Base-by-base conservation (phyloP, 2,329 filamentous ascomycete species). In the Stachybotrys elegans region DNA sequence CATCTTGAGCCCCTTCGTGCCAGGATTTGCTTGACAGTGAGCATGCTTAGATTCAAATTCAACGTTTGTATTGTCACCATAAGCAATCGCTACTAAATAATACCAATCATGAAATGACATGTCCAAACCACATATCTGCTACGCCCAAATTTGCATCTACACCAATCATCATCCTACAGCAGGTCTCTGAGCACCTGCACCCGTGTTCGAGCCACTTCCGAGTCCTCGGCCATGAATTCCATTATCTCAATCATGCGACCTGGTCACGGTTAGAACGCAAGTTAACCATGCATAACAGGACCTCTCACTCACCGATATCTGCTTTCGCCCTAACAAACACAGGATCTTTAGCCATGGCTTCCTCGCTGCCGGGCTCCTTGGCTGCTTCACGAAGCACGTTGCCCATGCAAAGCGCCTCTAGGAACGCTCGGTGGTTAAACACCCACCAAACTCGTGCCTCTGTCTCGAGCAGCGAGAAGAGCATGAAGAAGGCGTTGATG, bases 361-460 rank as follows among this genome's bases (percentile, higher is more conserved):
- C 77, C 27, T 62, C 62, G 3, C 69, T 72, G 1, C 65, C 65
- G 9, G 68, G 65, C 48, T 76, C 71, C 31, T 66, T 68, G 4
- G 62, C 57, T 17, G 71, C 68, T 57, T 82, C 77, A 32, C 72
- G 67, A 45, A 84, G 59, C 20, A 83, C 73, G 48, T 75, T 76
- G 19, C 79, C 78, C 39, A 86, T 86, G 63, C 79, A 87, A 57
- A 83, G 61, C 23, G 84, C 84, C 68, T 91, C 86, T 42, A 91
- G 72, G 57, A 91, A 91, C 0, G 86, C 86, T 2, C 87, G 72
- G 58, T 91, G 87, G 59, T 89, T 87, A 52, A 90, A 88, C 1
- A 88, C 85, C 86, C 86, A 92, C 86, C 86, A 91, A 1, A 90
- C 86, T 13, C 82, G 76, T 2, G 85, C 84, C 66, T 92, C 87